A percentile compares a stretch with the other conserved stretches of the same genome.
phyloP scores from a whole-genome alignment of 2,329 filamentous ascomycete species.

The Elsinoe batatas region DNA sequence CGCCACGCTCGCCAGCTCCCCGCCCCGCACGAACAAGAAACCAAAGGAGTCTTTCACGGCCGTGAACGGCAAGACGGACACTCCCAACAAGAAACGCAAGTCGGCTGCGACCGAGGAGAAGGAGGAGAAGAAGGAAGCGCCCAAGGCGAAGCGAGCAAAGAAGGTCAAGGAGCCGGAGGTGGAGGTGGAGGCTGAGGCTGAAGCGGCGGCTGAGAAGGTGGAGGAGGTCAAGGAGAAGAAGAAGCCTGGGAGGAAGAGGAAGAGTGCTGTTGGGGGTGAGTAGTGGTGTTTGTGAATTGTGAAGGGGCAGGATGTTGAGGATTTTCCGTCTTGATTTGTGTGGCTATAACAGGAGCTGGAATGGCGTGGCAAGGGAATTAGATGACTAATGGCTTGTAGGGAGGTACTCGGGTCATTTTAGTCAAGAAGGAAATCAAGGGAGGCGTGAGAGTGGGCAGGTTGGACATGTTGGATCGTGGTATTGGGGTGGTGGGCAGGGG shows the following conservation, averaged over 20 bases:
- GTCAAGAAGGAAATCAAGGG: no score
- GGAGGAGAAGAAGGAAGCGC: conserved; percentile 26
- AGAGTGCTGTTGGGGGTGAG: conserved; percentile 22
- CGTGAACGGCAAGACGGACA: conserved; percentile 17
- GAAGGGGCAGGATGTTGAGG: background rate
- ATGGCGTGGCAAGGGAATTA: background rate
- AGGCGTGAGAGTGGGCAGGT: no score
- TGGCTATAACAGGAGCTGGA: background rate
- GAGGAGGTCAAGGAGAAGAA: conserved; percentile 19
- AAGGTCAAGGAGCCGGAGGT: conserved; percentile 20
- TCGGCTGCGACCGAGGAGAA: conserved; percentile 17
- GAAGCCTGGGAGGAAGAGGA: conserved; percentile 27
- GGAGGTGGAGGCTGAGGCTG: conserved; percentile 13
- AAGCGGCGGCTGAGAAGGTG: conserved; percentile 14
- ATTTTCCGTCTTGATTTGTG: background rate
- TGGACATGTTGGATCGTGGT: no score
- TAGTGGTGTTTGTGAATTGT: background rate
- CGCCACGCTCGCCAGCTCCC: conserved; percentile 19
- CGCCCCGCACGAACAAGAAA: conserved; percentile 18
- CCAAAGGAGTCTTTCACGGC: conserved; percentile 15
- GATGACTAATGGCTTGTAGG: no score
- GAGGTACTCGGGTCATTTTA: no score
- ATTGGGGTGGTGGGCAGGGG: no score
- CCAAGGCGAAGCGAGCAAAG: conserved; percentile 26
- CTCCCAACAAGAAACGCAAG: conserved; percentile 22